phyloP scores from a whole-genome alignment of 2,329 filamentous ascomycete genomes.

The Claviceps spartinae region DNA sequence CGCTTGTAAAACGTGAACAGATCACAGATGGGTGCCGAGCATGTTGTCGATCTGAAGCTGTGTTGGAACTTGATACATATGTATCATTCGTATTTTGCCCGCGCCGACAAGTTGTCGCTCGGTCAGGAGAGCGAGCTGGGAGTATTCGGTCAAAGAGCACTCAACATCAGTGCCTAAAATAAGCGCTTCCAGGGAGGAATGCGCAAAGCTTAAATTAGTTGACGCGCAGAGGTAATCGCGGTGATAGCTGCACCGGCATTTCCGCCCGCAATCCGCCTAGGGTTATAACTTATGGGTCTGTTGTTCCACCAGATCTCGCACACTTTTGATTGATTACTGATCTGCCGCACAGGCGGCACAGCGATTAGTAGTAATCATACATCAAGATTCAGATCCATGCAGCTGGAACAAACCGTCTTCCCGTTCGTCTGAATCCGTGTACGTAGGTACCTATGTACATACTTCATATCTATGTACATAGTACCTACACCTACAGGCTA shows the following conservation, averaged over 20 bases:
- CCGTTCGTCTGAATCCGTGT: background rate
- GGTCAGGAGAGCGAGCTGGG: background rate
- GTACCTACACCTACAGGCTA: background rate
- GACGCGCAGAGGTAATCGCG: background rate
- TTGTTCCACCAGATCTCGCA: conserved; percentile 6
- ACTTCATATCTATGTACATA: background rate
- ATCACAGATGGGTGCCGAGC: background rate
- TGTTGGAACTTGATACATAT: background rate
- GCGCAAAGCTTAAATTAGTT: background rate
- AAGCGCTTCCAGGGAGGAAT: too few relatives aligned
- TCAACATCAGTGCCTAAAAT: too few relatives aligned
- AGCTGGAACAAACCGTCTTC: conserved; percentile 1
- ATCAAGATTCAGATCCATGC: conserved; percentile 1
- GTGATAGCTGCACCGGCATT: background rate
- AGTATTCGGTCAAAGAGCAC: background rate
- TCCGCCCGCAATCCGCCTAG: background rate
- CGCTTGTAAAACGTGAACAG: background rate
- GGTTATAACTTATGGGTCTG: background rate
- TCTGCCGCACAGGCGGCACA: too few relatives aligned
- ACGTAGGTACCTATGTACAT: background rate
- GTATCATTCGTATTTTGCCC: background rate
- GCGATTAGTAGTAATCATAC: conserved; percentile 1
- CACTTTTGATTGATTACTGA: too few relatives aligned
- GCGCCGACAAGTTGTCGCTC: background rate
- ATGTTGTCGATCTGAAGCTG: background rate